Evolutionary conservation across 768 basidiomycete species (phyloP).

Genomic region (Suillus ampliporus): DNA sequence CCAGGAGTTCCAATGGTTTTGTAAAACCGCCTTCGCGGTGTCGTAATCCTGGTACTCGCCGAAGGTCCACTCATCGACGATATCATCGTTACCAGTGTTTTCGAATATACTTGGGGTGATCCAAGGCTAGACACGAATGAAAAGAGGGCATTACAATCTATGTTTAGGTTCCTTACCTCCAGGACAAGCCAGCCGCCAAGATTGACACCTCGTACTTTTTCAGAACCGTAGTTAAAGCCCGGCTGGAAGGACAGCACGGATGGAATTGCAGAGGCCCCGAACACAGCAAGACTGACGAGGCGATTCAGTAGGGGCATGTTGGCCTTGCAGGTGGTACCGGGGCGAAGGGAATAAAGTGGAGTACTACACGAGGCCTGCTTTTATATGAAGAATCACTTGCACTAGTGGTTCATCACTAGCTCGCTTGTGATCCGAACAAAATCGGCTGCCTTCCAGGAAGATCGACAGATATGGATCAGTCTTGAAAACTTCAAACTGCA

Average conservation of each 20-base stretch:
- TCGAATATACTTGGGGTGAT: conserved; percentile 81
- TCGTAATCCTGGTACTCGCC: conserved; percentile 53
- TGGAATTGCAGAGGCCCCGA: conserved; percentile 9
- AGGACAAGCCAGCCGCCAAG: conserved; percentile 42
- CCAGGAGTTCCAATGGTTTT: conserved; percentile 79
- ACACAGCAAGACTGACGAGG: background rate
- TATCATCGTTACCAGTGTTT: conserved; percentile 53
- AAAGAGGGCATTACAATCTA: conserved; percentile 31
- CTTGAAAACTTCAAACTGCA: background rate
- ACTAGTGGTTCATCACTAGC: conserved; percentile 1
- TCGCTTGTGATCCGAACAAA: conserved; percentile 3
- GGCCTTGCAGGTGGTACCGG: background rate
- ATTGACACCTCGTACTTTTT: conserved; percentile 39
- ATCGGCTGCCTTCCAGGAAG: background rate
- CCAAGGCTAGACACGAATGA: conserved; percentile 57
- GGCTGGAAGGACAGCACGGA: conserved; percentile 18
- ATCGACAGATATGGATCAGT: background rate
- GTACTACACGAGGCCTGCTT: background rate
- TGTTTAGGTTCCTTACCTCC: conserved; percentile 17
- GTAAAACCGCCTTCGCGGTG: conserved; percentile 57
- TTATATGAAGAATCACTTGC: conserved; percentile 1
- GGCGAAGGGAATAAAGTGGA: background rate
- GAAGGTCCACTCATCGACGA: conserved; percentile 54
- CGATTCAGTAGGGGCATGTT: conserved; percentile 9
- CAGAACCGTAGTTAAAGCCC: conserved; percentile 34